phyloP scores from a whole-genome alignment of 352 stramenopile species.

The Globisporangium recalcitrans region DNA sequence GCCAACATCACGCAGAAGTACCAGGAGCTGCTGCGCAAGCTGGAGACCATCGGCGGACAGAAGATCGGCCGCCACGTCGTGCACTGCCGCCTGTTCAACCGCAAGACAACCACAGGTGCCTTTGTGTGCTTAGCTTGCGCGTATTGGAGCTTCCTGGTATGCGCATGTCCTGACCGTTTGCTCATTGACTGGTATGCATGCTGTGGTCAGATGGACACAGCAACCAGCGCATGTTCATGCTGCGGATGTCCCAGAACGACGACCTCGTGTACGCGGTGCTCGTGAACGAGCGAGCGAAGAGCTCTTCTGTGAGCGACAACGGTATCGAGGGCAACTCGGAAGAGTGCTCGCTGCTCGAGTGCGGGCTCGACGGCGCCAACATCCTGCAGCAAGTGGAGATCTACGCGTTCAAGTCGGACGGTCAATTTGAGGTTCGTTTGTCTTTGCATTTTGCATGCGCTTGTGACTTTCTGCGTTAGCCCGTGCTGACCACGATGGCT shows the following conservation, averaged over 20 bases:
- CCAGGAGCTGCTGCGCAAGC: slow-evolving; percentile 81
- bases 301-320: slow-evolving; percentile 53
- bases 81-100: slow-evolving; percentile 85
- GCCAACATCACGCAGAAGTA: slow-evolving; percentile 82
- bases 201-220: slow-evolving; percentile 54
- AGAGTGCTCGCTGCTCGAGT: slow-evolving; percentile 79
- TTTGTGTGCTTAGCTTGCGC: too few relatives aligned
- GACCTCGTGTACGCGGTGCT: slow-evolving; percentile 82
- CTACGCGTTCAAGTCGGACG: slow-evolving; percentile 85
- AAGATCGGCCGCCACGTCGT: slow-evolving; percentile 78
- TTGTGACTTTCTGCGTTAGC: background rate
- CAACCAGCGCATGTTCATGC: slow-evolving; percentile 89
- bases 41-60: slow-evolving; percentile 74
- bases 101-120: slow-evolving; percentile 70
- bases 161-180: background rate
- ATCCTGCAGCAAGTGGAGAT: slow-evolving; percentile 88
- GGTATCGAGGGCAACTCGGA: slow-evolving; percentile 66
- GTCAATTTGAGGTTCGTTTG: slow-evolving; percentile 67
- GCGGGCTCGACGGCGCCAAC: slow-evolving; percentile 74
- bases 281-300: slow-evolving; percentile 71
- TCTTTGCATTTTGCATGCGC: background rate
- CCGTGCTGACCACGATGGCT: background rate
- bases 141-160: background rate
- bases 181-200: background rate
- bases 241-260: slow-evolving; percentile 86